These are phyloP conservation scores for Saccharomyces hybrid DNA, from an alignment of 1,139 yeast species.

Conservation along the genomic window DNA sequence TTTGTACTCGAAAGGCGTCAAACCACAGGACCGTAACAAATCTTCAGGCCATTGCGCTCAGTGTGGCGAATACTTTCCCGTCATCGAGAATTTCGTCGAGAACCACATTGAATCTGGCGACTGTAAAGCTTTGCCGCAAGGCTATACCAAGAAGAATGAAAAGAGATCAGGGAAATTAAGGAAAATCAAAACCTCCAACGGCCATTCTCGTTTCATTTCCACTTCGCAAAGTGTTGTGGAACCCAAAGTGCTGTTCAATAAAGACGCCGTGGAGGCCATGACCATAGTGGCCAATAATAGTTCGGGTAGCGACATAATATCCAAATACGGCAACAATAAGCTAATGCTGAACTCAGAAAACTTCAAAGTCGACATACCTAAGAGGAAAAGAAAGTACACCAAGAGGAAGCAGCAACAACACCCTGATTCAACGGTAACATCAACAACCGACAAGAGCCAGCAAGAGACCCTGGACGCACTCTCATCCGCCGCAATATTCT, in stretches of 20 bases:
- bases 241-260: conserved; percentile 28
- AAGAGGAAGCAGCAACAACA: conserved; percentile 2
- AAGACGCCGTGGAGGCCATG: conserved; percentile 31
- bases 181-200: conserved; percentile 30
- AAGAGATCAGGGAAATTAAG: conserved; percentile 4
- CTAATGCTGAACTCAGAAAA: conserved; percentile 26
- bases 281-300: conserved; percentile 29
- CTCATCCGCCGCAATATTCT: conserved; percentile 5
- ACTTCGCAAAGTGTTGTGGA: conserved; percentile 31
- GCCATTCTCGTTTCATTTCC: conserved; percentile 31
- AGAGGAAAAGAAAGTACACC: conserved; percentile 1
- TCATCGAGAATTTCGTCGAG: conserved; percentile 85
- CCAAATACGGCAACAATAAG: conserved; percentile 23
- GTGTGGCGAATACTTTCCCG: conserved; percentile 67
- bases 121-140: conserved; percentile 60
- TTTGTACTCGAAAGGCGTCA: conserved; percentile 77
- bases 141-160: conserved; percentile 25
- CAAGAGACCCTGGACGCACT: background rate
- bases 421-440: background rate
- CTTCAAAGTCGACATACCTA: conserved; percentile 12
- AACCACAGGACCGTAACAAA: conserved; percentile 60
- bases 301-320: conserved; percentile 17
- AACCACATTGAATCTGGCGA: conserved; percentile 77
- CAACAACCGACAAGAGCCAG: background rate
- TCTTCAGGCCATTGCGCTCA: conserved; percentile 75